Evolutionary conservation across 257 asterid genomes (phyloP).

Genomic region (Marsdenia floribunda): DNA sequence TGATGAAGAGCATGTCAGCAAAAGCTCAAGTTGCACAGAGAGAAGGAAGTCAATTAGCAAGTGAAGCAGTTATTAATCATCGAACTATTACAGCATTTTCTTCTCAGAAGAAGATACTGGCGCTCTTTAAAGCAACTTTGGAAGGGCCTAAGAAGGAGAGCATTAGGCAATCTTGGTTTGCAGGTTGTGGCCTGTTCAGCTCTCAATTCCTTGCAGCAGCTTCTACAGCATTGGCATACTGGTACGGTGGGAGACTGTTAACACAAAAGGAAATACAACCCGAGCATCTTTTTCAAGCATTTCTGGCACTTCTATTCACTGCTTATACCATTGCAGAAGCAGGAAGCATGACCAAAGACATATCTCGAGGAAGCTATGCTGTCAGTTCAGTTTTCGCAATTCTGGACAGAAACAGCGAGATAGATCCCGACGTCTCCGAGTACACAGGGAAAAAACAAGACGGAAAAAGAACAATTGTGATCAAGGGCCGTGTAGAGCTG

Average conservation of each 20-base stretch:
- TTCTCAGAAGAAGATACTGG: constrained; percentile 53
- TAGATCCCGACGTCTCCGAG: constrained; percentile 36
- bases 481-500: constrained; percentile 60
- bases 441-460: constrained; percentile 28
- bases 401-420: constrained; percentile 55
- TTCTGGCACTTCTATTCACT: constrained; percentile 67
- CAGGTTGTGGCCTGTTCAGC: constrained; percentile 64
- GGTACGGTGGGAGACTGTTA: constrained; percentile 76
- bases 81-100: constrained; percentile 71
- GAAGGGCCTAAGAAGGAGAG: constrained; percentile 48
- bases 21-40: constrained; percentile 58
- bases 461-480: constrained; percentile 20
- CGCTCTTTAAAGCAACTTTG: constrained; percentile 40
- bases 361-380: constrained; percentile 70
- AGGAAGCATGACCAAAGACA: constrained; percentile 87
- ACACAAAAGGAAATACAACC: constrained; percentile 39
- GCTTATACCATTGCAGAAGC: constrained; percentile 88
- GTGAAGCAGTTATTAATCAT: constrained; percentile 72
- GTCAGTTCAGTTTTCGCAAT: constrained; percentile 71
- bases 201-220: constrained; percentile 78
- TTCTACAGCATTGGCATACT: constrained; percentile 69
- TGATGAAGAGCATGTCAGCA: constrained; percentile 62
- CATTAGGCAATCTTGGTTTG: constrained; percentile 62
- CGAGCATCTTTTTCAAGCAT: constrained; percentile 67
- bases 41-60: constrained; percentile 73